Evolutionary conservation across 2,329 filamentous ascomycete genomes (phyloP).

Genomic region (Cladobotryum mycophilum): DNA sequence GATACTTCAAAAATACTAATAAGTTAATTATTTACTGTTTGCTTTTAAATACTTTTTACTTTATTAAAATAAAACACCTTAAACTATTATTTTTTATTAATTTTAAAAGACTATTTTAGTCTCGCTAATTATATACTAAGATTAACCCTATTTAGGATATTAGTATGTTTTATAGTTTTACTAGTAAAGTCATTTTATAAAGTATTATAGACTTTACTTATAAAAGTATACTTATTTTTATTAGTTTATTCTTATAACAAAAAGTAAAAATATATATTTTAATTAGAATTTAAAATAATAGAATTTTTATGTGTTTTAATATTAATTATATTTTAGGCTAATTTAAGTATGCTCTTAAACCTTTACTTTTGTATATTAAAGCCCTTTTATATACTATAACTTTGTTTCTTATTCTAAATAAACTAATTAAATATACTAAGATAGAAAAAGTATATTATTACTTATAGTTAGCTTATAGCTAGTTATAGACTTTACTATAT

Average conservation of each 20-base stretch:
- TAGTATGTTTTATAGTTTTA: slow-evolving; percentile 53
- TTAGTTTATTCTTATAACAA: slow-evolving; percentile 31
- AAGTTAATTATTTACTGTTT: too few relatives aligned
- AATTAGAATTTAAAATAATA: not conserved
- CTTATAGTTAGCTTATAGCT: slow-evolving; percentile 42
- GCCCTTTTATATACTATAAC: slow-evolving; percentile 55
- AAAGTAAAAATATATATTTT: slow-evolving; percentile 36
- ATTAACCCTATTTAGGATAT: slow-evolving; percentile 53
- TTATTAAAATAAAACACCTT: too few relatives aligned
- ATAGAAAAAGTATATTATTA: slow-evolving; percentile 51
- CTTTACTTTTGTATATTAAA: slow-evolving; percentile 47
- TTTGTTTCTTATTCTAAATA: slow-evolving; percentile 49
- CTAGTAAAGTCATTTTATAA: slow-evolving; percentile 51
- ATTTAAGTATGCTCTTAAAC: slow-evolving; percentile 52
- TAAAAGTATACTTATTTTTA: slow-evolving; percentile 48
- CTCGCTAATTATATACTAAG: slow-evolving; percentile 41
- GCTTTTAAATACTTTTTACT: too few relatives aligned
- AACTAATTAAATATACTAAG: slow-evolving; percentile 52
- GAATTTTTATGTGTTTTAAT: slow-evolving; percentile 27
- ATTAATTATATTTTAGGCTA: slow-evolving; percentile 50
- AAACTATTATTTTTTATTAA: too few relatives aligned
- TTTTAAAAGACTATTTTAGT: slow-evolving; percentile 35
- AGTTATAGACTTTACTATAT: slow-evolving; percentile 39
- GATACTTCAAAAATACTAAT: too few relatives aligned
- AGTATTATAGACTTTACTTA: slow-evolving; percentile 32